These are phyloP conservation scores for Penicillium sp. DNA, from an alignment of 2,329 filamentous ascomycete genomes.

Conservation along the genomic window DNA sequence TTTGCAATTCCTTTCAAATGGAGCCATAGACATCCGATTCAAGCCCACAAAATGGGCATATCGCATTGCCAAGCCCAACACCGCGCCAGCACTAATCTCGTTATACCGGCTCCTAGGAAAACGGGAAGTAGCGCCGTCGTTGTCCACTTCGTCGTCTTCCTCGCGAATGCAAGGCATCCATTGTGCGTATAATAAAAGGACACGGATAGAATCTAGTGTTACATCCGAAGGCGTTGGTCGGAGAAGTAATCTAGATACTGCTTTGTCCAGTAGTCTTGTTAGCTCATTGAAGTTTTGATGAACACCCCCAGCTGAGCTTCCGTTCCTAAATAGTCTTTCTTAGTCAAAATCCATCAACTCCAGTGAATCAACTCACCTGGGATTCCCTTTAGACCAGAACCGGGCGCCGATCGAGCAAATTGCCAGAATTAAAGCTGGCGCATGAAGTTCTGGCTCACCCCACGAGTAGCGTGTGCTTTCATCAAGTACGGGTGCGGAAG, in stretches of 20 bases:
- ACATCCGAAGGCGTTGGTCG: constrained; percentile 19
- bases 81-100: constrained; percentile 24
- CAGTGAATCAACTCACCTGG: not conserved
- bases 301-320: not conserved
- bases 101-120: constrained; percentile 17
- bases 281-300: constrained; percentile 3
- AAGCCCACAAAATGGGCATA: constrained; percentile 21
- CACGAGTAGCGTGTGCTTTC: constrained; percentile 12
- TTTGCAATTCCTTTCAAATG: constrained; percentile 8
- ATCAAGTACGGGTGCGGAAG: constrained; percentile 14
- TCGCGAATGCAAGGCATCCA: constrained; percentile 23
- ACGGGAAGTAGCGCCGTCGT: not conserved
- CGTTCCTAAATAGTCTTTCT: not conserved
- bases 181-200: constrained; percentile 24
- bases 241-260: constrained; percentile 7
- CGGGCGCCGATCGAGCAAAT: constrained; percentile 21
- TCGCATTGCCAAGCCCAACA: constrained; percentile 22
- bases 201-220: constrained; percentile 20
- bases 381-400: constrained; percentile 14
- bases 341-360: not conserved
- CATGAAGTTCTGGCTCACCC: constrained; percentile 1
- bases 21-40: constrained; percentile 11
- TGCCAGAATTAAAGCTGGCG: constrained; percentile 17
- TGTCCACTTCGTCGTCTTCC: constrained; percentile 1
- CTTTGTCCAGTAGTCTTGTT: constrained; percentile 5